Percentiles rank a stretch among this genome's conserved stretches.
These are phyloP conservation scores for Desmodesmus armatus DNA, from an alignment of 139 green algal species.

Conservation along the genomic window DNA sequence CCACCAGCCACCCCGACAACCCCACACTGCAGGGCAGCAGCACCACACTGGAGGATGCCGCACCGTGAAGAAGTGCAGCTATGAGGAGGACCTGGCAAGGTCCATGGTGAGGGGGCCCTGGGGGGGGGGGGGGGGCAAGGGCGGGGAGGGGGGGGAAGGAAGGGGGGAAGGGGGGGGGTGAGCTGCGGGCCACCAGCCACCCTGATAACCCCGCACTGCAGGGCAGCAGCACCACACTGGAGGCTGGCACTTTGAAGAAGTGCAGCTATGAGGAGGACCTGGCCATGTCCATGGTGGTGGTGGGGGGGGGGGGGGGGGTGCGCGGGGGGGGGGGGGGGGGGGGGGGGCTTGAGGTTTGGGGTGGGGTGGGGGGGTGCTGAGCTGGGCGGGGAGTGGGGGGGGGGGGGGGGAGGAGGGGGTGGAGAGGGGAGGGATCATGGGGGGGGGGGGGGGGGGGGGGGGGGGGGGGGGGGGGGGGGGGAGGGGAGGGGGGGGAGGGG, in stretches of 20 bases:
- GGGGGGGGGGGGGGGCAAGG: neutral
- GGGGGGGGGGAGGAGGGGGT: no score
- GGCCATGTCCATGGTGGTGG: neutral
- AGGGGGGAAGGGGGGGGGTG: neutral
- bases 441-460: no score
- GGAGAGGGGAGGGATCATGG: no score
- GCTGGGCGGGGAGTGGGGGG: no score
- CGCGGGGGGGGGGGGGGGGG: no score
- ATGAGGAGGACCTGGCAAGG: neutral
- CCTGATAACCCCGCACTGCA: neutral
- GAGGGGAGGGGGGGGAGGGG: no score
- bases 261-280: constrained; percentile 15
- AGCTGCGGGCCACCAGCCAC: neutral
- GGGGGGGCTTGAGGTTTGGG: no score
- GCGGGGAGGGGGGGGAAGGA: neutral
- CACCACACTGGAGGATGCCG: neutral
- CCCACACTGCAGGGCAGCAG: neutral
- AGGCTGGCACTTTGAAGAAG: neutral
- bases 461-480: no score
- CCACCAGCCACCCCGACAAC: constrained; percentile 19
- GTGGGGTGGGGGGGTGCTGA: no score
- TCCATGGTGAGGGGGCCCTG: neutral
- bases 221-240: constrained; percentile 2
- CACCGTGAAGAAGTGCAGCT: neutral
- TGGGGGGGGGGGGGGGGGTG: no score